Percentiles rank a stretch among this genome's conserved stretches.
Evolutionary conservation across 257 asterid genomes (phyloP).

Genomic region (Gardenia jasminoides): DNA sequence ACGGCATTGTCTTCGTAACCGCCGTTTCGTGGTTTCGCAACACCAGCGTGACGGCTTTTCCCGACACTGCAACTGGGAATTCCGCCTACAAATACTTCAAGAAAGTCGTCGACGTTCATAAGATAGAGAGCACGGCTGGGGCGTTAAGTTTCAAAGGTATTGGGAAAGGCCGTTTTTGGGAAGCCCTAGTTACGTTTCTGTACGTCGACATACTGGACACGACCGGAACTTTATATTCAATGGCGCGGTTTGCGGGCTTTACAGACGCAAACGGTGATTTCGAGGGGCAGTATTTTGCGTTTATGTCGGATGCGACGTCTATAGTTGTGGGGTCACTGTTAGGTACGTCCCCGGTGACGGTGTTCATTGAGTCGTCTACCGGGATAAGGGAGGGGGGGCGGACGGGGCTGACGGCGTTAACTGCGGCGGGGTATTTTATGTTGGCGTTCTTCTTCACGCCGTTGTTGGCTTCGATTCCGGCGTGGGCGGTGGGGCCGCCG

Average conservation of each 20-base stretch:
- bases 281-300: constrained; percentile 91
- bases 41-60: constrained; percentile 71
- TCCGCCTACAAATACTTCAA: constrained; percentile 62
- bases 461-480: constrained; percentile 82
- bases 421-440: constrained; percentile 77
- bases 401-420: constrained; percentile 88
- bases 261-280: constrained; percentile 59
- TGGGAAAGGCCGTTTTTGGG: constrained; percentile 75
- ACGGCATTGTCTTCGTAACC: constrained; percentile 80
- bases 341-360: constrained; percentile 94
- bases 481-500: constrained; percentile 99
- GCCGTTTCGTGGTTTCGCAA: constrained; percentile 91
- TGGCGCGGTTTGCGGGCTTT: constrained; percentile 93
- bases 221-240: constrained; percentile 80
- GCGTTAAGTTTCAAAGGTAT: constrained; percentile 70
- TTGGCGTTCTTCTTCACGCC: constrained; percentile 90
- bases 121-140: constrained; percentile 69
- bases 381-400: constrained; percentile 92
- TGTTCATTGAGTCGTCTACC: constrained; percentile 83
- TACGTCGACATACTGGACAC: constrained; percentile 88
- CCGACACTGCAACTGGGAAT: constrained; percentile 55
- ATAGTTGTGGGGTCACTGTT: constrained; percentile 74
- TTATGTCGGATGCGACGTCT: constrained; percentile 88
- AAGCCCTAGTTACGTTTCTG: constrained; percentile 67
- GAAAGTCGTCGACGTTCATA: constrained; percentile 65